Evolutionary conservation across 192 early-diverging fungal genomes (phyloP), one percentile per base, ranked within the genome.

Genomic region (Dissophora globulifera): DNA sequence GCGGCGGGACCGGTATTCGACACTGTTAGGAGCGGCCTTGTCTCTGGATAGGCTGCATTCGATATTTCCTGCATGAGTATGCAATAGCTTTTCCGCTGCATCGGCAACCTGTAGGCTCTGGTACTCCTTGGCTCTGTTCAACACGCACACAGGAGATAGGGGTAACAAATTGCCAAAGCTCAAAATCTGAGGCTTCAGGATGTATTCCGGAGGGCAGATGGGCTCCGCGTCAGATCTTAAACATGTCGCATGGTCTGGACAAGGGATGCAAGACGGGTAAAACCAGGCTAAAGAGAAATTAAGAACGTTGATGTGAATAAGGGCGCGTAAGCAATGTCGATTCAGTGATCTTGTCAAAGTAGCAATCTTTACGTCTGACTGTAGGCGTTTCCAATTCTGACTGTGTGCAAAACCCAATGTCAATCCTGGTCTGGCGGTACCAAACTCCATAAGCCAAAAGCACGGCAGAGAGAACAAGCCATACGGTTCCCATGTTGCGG

Each of bases 61-160:
- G n/a, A 65, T 47, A n/a, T 72, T 72, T 57, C 78, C 69, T 15
- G 69, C 69, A n/a, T 74, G 33, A 41, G 53, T 41, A 51, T 69
- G 75, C 61, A 65, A 38, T 17, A 74, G 25, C 32, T 78, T 67
- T 23, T 74, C 70, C 4, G 53, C 69, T 16, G 76, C 69, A 59
- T 69, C 63, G 5, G 69, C 68, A 9, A 78, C 67, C 33, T 70
- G 67, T 10, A 76, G 43, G 29, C 63, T 67, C 20, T 64, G 62
- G 50, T 78, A 67, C 47, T 74, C 76, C 66, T 82, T 82, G 19
- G 69, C 81, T n/a, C 54, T 72, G 40, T 82, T 69, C 30, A 78
- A 45, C 7, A 78, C 81, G 32, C 81, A 82, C 9, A 67, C 54
- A 11, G 78, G 69, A 0, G 67, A 48, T 23, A 82, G 43, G 11